phyloP scores from a whole-genome alignment of 2,329 filamentous ascomycete species.

The Penicillium sclerotiorum region DNA sequence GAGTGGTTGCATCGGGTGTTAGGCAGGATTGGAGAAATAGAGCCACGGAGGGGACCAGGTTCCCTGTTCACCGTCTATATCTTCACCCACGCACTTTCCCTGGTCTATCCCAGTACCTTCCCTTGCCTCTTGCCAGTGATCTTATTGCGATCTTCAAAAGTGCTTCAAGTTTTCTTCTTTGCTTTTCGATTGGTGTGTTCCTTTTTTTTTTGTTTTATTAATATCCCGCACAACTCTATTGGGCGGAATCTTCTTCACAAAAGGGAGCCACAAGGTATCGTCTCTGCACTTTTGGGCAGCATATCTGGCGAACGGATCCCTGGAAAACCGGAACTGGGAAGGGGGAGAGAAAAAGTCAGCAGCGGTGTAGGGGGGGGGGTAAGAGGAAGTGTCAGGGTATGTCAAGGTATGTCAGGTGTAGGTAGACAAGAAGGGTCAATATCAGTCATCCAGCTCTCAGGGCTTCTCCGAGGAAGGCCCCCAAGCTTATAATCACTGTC shows the following conservation, averaged over 20 bases:
- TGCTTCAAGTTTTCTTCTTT: background rate
- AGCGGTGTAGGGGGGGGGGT: conserved; percentile 17
- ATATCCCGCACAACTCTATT: no score
- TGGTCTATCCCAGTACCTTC: background rate
- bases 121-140: no score
- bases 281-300: conserved; percentile 27
- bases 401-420: no score
- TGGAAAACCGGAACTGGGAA: conserved; percentile 6
- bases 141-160: no score
- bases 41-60: conserved; percentile 18
- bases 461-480: conserved; percentile 25
- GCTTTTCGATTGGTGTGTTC: conserved; percentile 4
- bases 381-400: no score
- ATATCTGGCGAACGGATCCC: conserved; percentile 31
- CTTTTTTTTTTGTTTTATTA: no score
- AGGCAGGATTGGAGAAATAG: conserved; percentile 14
- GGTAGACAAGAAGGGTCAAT: conserved; percentile 22
- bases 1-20: conserved; percentile 45
- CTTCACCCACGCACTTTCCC: background rate
- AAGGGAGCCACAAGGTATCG: conserved; percentile 24
- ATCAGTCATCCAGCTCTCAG: conserved; percentile 26
- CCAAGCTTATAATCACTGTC: conserved; percentile 40
- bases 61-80: background rate
- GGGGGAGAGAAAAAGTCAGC: conserved; percentile 11
- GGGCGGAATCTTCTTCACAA: conserved; percentile 29